A percentile compares a stretch with the other conserved stretches of the same genome.
phyloP scores from a whole-genome alignment of 257 asterid genomes.

The Jacaranda mimosifolia region DNA sequence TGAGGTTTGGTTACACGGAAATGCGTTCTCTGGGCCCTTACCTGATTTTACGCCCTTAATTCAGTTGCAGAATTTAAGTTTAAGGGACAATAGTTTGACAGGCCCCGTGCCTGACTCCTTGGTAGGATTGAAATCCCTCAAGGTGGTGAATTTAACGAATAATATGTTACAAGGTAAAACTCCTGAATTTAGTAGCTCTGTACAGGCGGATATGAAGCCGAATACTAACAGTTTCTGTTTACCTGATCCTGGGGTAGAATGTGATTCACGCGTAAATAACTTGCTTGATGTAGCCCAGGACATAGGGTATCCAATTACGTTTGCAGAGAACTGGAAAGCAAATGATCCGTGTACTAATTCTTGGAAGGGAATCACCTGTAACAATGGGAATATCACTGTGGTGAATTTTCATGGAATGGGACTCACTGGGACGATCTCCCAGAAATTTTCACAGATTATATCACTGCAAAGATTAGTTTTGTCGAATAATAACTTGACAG shows the following conservation, averaged over 20 bases:
- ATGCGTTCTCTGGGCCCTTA: conserved; percentile 65
- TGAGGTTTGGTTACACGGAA: conserved; percentile 70
- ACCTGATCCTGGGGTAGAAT: conserved; percentile 55
- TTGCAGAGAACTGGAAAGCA: conserved; percentile 70
- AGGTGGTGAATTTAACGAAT: conserved; percentile 69
- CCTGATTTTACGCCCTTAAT: conserved; percentile 63
- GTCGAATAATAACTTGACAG: conserved; percentile 60
- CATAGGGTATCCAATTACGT: conserved; percentile 60
- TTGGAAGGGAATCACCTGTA: conserved; percentile 71
- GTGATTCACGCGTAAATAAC: conserved; percentile 62
- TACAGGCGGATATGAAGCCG: conserved; percentile 44
- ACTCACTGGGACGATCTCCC: conserved; percentile 69
- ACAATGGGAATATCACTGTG: conserved; percentile 53
- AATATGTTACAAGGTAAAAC: conserved; percentile 75
- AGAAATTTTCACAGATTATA: conserved; percentile 52
- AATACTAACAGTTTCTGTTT: conserved; percentile 65
- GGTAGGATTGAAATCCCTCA: conserved; percentile 45
- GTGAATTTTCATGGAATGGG: conserved; percentile 64
- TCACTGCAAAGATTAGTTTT: conserved; percentile 63
- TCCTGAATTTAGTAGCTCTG: conserved; percentile 56
- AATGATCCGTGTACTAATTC: conserved; percentile 63
- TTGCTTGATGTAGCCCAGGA: conserved; percentile 63
- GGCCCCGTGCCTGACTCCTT: conserved; percentile 79
- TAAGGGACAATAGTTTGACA: conserved; percentile 72
- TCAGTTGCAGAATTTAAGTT: conserved; percentile 53